Conservation (phyloP, 1,284 basidiomycete genomes). For the Irpex rosettiformis region DNA sequence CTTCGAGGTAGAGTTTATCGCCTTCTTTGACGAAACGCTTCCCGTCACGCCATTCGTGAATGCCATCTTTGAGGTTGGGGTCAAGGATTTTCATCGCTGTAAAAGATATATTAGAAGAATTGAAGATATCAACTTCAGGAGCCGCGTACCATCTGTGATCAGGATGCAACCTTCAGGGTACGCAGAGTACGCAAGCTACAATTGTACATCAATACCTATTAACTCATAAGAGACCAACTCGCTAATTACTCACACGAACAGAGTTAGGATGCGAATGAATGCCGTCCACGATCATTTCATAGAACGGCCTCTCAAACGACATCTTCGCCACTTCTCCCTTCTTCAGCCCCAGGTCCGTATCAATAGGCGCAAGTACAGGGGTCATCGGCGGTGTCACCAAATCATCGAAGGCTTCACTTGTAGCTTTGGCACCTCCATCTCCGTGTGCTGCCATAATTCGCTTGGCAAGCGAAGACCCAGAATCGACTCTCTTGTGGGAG, state of each 20-base stretch:
- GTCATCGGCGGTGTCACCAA: conserved; percentile 58
- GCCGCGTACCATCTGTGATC: conserved; percentile 74
- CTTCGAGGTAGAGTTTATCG: conserved; percentile 77
- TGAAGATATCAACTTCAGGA: not conserved
- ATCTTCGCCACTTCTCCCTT: conserved; percentile 33
- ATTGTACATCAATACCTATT: conserved; percentile 7
- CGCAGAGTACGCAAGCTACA: conserved; percentile 77
- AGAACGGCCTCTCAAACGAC: conserved; percentile 74
- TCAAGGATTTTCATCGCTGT: conserved; percentile 85
- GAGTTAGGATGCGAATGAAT: conserved; percentile 90
- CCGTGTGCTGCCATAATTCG: conserved; percentile 20
- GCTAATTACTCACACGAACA: conserved; percentile 57
- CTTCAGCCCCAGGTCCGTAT: conserved; percentile 25
- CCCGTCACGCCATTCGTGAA: conserved; percentile 85
- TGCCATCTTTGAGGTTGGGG: conserved; percentile 77
- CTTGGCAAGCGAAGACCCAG: conserved; percentile 17
- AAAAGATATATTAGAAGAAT: conserved; percentile 2
- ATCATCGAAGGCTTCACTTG: conserved; percentile 66
- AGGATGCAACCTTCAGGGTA: conserved; percentile 84
- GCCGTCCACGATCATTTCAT: conserved; percentile 88
- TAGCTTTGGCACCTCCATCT: conserved; percentile 25
- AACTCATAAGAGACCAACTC: not conserved
- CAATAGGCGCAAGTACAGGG: conserved; percentile 33
- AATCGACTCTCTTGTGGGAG: conserved; percentile 10
- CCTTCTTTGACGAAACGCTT: conserved; percentile 79